These are phyloP conservation scores for Isatis lusitanica DNA, from an alignment of 441 rosid species.

Conservation along the genomic window DNA sequence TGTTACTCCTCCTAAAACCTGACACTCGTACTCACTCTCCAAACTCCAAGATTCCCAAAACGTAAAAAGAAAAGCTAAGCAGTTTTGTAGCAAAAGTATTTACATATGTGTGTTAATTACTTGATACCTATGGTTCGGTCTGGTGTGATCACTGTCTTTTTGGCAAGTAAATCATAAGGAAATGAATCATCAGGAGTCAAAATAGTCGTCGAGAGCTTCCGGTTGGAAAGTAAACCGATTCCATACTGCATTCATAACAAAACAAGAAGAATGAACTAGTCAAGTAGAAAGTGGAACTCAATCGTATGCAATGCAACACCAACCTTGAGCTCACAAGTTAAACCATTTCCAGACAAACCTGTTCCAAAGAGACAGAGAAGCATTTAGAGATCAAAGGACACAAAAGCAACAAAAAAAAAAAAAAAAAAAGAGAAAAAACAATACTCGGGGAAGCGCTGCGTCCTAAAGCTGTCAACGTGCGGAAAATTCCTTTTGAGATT, in stretches of 20 bases:
- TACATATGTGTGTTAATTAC: background rate
- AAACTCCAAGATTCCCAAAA: too few relatives aligned
- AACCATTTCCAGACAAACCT: constrained; percentile 31
- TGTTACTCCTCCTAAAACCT: background rate
- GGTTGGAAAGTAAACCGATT: constrained; percentile 37
- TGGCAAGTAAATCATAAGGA: constrained; percentile 63
- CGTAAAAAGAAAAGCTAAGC: too few relatives aligned
- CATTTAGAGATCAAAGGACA: background rate
- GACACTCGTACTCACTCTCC: too few relatives aligned
- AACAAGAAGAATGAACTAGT: background rate
- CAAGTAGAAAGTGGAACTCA: background rate
- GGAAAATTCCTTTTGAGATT: constrained; percentile 45
- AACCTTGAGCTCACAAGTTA: constrained; percentile 26
- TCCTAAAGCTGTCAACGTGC: constrained; percentile 37
- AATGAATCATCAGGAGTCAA: constrained; percentile 57
- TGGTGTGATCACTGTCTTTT: constrained; percentile 44
- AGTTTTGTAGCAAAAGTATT: background rate
- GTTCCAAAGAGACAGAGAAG: background rate
- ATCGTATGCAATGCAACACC: background rate
- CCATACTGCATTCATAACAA: constrained; percentile 43
- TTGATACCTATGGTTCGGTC: constrained; percentile 57
- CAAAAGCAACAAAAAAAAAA: background rate
- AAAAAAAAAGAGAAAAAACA: constrained; percentile 5
- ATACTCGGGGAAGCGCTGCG: constrained; percentile 7
- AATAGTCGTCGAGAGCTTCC: constrained; percentile 52